Evolutionary conservation across 225 moss, liverwort and hornwort genomes (phyloP), one percentile per base, ranked within the genome.

Genomic region (Ulota crispa): DNA sequence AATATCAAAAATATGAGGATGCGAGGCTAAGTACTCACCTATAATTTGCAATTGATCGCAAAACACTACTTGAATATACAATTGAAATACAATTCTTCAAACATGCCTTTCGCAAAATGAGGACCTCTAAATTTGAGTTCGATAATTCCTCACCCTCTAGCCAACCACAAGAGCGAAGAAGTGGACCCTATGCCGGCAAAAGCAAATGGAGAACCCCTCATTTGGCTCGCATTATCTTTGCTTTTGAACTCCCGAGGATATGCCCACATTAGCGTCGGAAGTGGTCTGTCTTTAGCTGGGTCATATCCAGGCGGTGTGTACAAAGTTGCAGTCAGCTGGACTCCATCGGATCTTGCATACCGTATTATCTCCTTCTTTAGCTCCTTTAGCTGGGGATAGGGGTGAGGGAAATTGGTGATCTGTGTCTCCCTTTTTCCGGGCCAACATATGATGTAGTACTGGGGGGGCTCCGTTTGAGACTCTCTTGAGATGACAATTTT

Each of bases 191-290:
- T 99, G 79, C 98, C 98, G 47, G 98, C 90, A 87, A 99, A 99
- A 41, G 92, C 88, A 65, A 93, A 87, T 21, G 89, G 94, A 69
- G 98, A 99, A 20, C 98, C 98, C 75, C 93, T 77, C 96, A 99
- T 99, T 82, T 99, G 98, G 36, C 98, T 91, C 42, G 98, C 96
- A 85, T 99, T 96, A 73, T 99, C 98, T 85, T 94, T 99, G 81
- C 87, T 96, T 76, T 96, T 99, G 78, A 99, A 99, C 83, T 99
- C 98, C 80, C 94, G 87, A 76, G 98, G 98, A 88, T 99, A 99
- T 19, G 98, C 98, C 98, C 98, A 99, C 74, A 99, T 75, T 31
- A 99, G 80, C 72, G 68, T 92, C 66, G 98, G 96, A 84, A 99
- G 82, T n/a, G 94, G 93, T 57, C 93, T 93, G 68, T 88, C 85